Conservation (phyloP, 768 basidiomycete species). For the Mycena haematopus region DNA sequence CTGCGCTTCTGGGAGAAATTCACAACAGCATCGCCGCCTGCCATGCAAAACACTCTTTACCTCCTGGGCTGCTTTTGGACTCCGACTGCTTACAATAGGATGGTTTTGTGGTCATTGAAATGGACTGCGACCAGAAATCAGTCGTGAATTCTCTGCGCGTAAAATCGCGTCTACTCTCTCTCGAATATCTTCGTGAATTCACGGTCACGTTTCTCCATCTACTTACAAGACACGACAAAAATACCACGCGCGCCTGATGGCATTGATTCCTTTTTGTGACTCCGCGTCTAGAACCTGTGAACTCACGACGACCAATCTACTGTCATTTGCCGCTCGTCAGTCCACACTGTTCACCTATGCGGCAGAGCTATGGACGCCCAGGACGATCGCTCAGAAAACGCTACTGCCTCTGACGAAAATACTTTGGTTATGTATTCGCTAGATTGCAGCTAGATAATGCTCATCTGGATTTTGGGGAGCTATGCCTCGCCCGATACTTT, state of each 20-base stretch:
- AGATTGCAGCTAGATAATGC: not conserved
- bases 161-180: too few relatives aligned
- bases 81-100: not conserved
- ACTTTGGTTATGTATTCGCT: not conserved
- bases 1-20: not conserved
- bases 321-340: too few relatives aligned
- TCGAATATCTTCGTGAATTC: not conserved
- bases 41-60: not conserved
- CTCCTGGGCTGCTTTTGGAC: not conserved
- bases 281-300: too few relatives aligned
- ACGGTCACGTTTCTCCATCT: constrained; percentile 24
- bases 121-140: not conserved
- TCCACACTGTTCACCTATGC: too few relatives aligned
- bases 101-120: not conserved
- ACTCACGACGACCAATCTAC: too few relatives aligned
- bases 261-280: too few relatives aligned
- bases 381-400: not conserved
- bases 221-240: not conserved
- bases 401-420: not conserved
- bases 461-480: constrained; percentile 13
- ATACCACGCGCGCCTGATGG: not conserved
- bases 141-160: too few relatives aligned
- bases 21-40: not conserved
- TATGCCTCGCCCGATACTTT: not conserved
- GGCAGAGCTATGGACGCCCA: constrained; percentile 4